Evolutionary conservation across 169 alveolate genomes (phyloP).

Genomic region (Toxoplasma gondii): DNA sequence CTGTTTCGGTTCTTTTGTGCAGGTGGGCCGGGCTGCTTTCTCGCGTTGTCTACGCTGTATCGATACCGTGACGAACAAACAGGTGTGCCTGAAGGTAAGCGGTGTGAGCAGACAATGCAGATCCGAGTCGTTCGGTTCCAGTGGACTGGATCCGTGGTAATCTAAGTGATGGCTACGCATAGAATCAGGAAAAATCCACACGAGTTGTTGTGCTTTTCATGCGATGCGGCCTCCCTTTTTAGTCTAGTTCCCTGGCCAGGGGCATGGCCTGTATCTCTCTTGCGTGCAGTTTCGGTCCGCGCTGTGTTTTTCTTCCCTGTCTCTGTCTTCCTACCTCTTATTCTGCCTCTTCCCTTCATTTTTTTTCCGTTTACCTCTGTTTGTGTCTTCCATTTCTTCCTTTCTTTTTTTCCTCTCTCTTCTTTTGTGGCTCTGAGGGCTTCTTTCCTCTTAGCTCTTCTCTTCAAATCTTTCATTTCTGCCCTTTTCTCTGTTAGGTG

Average conservation of each 20-base stretch:
- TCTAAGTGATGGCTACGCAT: too few relatives aligned
- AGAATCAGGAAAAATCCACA: too few relatives aligned
- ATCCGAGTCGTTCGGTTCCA: not conserved
- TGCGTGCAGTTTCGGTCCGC: too few relatives aligned
- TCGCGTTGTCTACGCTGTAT: slow-evolving; percentile 61
- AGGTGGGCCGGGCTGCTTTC: slow-evolving; percentile 63
- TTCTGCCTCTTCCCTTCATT: not conserved
- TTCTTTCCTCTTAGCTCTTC: too few relatives aligned
- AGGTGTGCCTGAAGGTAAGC: slow-evolving; percentile 60
- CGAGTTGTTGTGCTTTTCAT: too few relatives aligned
- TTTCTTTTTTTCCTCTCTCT: not conserved
- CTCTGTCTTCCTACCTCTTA: not conserved
- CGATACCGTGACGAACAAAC: slow-evolving; percentile 39
- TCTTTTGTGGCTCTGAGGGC: not conserved
- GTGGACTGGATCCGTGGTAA: slow-evolving; percentile 9
- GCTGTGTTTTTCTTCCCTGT: too few relatives aligned
- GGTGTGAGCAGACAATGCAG: not conserved
- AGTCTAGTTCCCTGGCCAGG: too few relatives aligned
- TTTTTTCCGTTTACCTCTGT: not conserved
- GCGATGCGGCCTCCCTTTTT: too few relatives aligned
- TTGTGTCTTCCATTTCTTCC: not conserved
- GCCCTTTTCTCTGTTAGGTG: slow-evolving; percentile 86
- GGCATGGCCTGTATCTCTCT: too few relatives aligned
- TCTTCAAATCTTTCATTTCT: not conserved
- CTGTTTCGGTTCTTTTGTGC: not conserved